A percentile compares a stretch with the other conserved stretches of the same genome.
Conservation (phyloP, 768 basidiomycete genomes). For the Hericium alpestre region DNA sequence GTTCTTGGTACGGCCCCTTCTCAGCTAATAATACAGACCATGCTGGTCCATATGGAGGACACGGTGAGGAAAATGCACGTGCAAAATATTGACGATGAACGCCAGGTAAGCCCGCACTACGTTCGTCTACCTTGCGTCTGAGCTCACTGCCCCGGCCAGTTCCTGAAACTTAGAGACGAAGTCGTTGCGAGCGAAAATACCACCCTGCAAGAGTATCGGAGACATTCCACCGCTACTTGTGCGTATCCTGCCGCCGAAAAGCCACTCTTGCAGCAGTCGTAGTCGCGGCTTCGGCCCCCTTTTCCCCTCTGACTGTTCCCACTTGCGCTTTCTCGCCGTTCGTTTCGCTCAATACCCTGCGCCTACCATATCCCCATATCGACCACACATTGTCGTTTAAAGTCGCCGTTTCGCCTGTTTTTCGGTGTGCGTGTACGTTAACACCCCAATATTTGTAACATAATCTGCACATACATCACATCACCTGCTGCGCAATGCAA, state of each 20-base stretch:
- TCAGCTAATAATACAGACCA: constrained; percentile 32
- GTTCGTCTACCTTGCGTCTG: background rate
- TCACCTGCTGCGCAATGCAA: no score
- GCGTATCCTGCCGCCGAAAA: background rate
- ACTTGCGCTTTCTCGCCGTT: no score
- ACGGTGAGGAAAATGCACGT: constrained; percentile 39
- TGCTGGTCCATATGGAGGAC: constrained; percentile 63
- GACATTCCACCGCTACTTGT: background rate
- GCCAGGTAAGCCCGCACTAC: constrained; percentile 28
- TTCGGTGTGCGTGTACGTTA: no score
- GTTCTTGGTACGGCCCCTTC: background rate
- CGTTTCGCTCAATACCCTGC: no score
- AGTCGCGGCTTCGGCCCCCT: no score
- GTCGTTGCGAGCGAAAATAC: constrained; percentile 5
- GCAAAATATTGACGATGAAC: constrained; percentile 43
- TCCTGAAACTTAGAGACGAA: constrained; percentile 12
- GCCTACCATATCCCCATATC: no score
- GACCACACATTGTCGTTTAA: no score
- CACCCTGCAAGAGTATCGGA: constrained; percentile 1
- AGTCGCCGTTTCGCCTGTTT: no score
- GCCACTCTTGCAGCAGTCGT: background rate
- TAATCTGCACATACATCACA: no score
- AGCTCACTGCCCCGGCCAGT: constrained; percentile 3
- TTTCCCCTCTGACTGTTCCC: no score
- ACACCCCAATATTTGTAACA: no score